Evolutionary conservation across 1,284 basidiomycete species (phyloP).

Genomic region (Leccinum angustisporum): DNA sequence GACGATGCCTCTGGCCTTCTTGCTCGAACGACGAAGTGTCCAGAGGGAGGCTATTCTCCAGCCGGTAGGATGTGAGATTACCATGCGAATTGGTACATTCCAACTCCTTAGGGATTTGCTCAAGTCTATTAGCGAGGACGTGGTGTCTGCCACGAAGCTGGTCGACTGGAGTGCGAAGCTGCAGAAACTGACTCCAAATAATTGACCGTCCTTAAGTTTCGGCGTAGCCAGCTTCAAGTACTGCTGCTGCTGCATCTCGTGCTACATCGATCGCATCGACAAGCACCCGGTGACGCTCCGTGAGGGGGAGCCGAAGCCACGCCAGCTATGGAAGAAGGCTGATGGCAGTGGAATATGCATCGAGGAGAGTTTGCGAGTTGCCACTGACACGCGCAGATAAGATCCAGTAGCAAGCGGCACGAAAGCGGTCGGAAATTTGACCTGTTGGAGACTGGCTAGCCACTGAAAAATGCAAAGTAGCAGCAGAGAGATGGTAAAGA

Average conservation of each 20-base stretch:
- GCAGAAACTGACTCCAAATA: constrained; percentile 5
- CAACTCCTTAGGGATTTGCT: background rate
- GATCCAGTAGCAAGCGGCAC: background rate
- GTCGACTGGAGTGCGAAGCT: background rate
- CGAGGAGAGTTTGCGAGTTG: background rate
- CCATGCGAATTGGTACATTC: background rate
- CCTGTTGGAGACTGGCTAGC: background rate
- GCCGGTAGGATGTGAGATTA: background rate
- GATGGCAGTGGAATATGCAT: background rate
- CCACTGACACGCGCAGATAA: background rate
- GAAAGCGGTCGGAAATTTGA: background rate
- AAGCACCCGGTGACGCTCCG: constrained; percentile 1
- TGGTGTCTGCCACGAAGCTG: background rate
- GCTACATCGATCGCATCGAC: background rate
- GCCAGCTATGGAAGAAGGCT: constrained; percentile 5
- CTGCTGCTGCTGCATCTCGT: background rate
- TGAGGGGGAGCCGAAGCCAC: constrained; percentile 8
- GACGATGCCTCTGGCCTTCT: background rate
- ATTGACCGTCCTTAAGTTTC: constrained; percentile 6
- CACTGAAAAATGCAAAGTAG: background rate
- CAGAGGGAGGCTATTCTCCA: background rate
- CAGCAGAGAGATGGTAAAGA: background rate
- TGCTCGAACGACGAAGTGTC: background rate
- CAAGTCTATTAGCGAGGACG: background rate
- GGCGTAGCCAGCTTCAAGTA: background rate